phyloP scores from a whole-genome alignment of 164 flowering plant species.

The Vitis riparia region DNA sequence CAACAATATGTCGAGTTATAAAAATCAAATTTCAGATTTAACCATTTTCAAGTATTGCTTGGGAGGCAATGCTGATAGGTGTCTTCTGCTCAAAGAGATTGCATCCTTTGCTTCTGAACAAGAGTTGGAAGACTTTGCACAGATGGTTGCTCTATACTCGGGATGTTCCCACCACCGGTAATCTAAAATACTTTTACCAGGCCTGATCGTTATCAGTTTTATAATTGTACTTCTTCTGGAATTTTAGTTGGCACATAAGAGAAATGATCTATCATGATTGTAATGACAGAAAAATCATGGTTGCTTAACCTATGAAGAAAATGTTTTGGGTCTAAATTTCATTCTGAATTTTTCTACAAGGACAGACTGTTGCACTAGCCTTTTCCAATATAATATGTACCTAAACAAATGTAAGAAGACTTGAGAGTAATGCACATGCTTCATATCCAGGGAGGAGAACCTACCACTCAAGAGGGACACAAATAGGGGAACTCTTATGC shows the following conservation, averaged over 20 bases:
- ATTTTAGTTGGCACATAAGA: background rate
- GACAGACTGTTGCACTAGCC: background rate
- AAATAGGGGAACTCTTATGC: background rate
- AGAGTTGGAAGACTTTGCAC: slow-evolving; percentile 62
- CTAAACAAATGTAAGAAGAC: background rate
- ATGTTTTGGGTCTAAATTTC: background rate
- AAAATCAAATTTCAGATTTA: slow-evolving; percentile 55
- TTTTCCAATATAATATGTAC: background rate
- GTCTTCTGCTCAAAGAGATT: slow-evolving; percentile 71
- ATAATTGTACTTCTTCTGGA: background rate
- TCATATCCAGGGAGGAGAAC: background rate
- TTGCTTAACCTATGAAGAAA: background rate
- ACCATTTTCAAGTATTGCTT: slow-evolving; percentile 77
- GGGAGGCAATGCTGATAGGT: slow-evolving; percentile 63
- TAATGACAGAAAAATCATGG: background rate
- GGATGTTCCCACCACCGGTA: slow-evolving; percentile 94
- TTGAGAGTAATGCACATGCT: background rate
- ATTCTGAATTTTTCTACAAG: background rate
- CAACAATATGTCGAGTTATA: slow-evolving; percentile 25
- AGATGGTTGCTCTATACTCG: slow-evolving; percentile 70
- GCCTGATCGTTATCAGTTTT: background rate
- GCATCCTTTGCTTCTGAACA: slow-evolving; percentile 49
- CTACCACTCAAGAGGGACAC: background rate
- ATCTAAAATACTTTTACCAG: background rate
- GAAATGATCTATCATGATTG: background rate